Conservation (phyloP, 164 flowering plant genomes). For the Magnolia changhungtana region DNA sequence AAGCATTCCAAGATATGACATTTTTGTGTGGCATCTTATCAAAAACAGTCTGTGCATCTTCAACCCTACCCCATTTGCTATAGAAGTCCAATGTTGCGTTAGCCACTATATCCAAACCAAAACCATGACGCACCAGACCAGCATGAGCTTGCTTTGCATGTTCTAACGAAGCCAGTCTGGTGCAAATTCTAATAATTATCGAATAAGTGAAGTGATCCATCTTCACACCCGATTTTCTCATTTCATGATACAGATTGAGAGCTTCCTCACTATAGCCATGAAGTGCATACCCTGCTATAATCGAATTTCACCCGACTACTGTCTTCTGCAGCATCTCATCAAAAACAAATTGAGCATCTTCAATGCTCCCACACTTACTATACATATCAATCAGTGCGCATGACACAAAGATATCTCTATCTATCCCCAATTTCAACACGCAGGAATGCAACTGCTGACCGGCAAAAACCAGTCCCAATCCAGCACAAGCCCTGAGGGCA, state of each 20-base stretch:
- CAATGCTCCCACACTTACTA: slow-evolving; percentile 56
- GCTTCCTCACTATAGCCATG: slow-evolving; percentile 67
- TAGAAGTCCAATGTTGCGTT: slow-evolving; percentile 63
- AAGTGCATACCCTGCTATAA: slow-evolving; percentile 66
- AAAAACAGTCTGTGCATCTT: slow-evolving; percentile 58
- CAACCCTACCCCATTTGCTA: slow-evolving; percentile 66
- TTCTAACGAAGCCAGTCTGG: slow-evolving; percentile 51
- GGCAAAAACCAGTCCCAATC: slow-evolving; percentile 29
- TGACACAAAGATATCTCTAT: slow-evolving; percentile 37
- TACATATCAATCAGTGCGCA: slow-evolving; percentile 68
- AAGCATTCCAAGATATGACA: slow-evolving; percentile 35
- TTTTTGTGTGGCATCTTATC: slow-evolving; percentile 46
- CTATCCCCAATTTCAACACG: slow-evolving; percentile 44
- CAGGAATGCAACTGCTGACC: slow-evolving; percentile 60
- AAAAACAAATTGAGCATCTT: slow-evolving; percentile 52
- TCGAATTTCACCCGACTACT: slow-evolving; percentile 61
- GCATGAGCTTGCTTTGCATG: slow-evolving; percentile 75
- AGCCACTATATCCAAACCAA: slow-evolving; percentile 54
- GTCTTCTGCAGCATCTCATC: slow-evolving; percentile 61
- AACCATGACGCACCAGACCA: slow-evolving; percentile 50
- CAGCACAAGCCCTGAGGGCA: slow-evolving; percentile 46
- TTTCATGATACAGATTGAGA: slow-evolving; percentile 44
- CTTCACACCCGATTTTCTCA: slow-evolving; percentile 57
- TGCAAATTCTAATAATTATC: slow-evolving; percentile 45
- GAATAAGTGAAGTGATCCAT: slow-evolving; percentile 66